A percentile compares a stretch with the other conserved stretches of the same genome.
Evolutionary conservation across 1,284 basidiomycete species (phyloP).

Genomic region (Apiotrichum brassicae): DNA sequence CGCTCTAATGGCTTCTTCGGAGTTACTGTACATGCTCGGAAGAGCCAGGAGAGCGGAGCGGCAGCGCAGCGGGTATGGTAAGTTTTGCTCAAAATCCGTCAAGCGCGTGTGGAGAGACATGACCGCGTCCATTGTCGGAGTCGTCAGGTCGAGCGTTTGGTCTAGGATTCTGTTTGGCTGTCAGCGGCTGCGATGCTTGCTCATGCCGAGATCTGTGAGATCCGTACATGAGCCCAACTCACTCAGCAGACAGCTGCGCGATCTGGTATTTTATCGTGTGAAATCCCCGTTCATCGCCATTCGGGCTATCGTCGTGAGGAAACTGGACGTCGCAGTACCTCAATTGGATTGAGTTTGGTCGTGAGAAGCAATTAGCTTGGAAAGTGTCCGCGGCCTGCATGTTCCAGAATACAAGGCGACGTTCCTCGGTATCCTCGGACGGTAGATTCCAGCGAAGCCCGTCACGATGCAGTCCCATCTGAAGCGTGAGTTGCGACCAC

Average conservation of each 20-base stretch:
- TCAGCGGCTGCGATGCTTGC: no score
- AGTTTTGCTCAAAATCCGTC: slow-evolving; percentile 19
- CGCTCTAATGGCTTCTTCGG: no score
- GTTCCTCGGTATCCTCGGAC: slow-evolving; percentile 19
- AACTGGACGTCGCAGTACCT: no score
- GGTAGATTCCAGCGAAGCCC: slow-evolving; percentile 22
- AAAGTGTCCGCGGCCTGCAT: slow-evolving; percentile 16
- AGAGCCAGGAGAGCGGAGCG: slow-evolving; percentile 20
- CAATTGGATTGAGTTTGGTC: no score
- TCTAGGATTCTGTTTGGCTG: slow-evolving; percentile 6
- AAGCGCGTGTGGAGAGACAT: slow-evolving; percentile 21
- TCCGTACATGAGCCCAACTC: no score
- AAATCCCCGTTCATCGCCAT: slow-evolving; percentile 4
- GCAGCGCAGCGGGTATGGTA: slow-evolving; percentile 24
- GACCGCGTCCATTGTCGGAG: slow-evolving; percentile 10
- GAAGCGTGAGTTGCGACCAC: no score
- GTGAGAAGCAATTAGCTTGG: slow-evolving; percentile 26
- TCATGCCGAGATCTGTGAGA: no score
- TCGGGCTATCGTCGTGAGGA: background rate
- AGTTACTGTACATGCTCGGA: no score
- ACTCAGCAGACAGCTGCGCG: slow-evolving; percentile 10
- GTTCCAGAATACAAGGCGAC: slow-evolving; percentile 21
- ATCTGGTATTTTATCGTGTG: slow-evolving; percentile 23
- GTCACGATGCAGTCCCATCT: no score
- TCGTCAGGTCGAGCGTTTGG: slow-evolving; percentile 18